phyloP scores from a whole-genome alignment of 805 yeast species.

The Candida chauliodis region DNA sequence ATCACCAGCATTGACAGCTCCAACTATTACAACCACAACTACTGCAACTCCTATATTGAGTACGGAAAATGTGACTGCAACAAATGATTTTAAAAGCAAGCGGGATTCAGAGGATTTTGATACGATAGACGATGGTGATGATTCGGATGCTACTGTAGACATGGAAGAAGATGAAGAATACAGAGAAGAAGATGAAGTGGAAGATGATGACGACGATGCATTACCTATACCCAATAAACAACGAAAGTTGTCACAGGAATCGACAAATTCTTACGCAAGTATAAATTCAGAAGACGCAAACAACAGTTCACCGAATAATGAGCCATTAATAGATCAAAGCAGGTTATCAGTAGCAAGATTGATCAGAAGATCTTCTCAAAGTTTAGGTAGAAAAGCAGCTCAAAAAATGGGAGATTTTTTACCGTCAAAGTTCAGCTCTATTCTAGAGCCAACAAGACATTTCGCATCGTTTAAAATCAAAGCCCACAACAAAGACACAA shows the following conservation, averaged over 20 bases:
- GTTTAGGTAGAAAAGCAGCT: constrained; percentile 75
- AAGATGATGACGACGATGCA: constrained; percentile 19
- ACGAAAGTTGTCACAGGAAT: constrained; percentile 37
- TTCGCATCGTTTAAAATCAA: constrained; percentile 80
- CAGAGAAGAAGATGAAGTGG: constrained; percentile 25
- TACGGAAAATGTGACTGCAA: constrained; percentile 5
- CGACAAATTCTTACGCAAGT: constrained; percentile 33
- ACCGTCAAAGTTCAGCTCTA: constrained; percentile 75
- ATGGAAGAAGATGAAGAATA: constrained; percentile 14
- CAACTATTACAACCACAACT: not conserved
- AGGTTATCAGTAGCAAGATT: constrained; percentile 72
- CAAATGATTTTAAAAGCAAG: constrained; percentile 6
- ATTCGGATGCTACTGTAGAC: constrained; percentile 25
- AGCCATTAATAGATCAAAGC: constrained; percentile 69
- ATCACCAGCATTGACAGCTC: not conserved
- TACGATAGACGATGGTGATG: constrained; percentile 21
- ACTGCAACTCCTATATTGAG: constrained; percentile 3
- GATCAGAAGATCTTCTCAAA: constrained; percentile 74
- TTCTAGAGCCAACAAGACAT: constrained; percentile 85
- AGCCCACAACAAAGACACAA: constrained; percentile 36
- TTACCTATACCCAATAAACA: constrained; percentile 26
- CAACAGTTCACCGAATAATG: constrained; percentile 27
- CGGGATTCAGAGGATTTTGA: constrained; percentile 14
- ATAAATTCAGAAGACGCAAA: constrained; percentile 23
- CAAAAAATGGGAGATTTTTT: constrained; percentile 85